Evolutionary conservation across 768 basidiomycete species (phyloP).

Genomic region (Psilocybe cubensis): DNA sequence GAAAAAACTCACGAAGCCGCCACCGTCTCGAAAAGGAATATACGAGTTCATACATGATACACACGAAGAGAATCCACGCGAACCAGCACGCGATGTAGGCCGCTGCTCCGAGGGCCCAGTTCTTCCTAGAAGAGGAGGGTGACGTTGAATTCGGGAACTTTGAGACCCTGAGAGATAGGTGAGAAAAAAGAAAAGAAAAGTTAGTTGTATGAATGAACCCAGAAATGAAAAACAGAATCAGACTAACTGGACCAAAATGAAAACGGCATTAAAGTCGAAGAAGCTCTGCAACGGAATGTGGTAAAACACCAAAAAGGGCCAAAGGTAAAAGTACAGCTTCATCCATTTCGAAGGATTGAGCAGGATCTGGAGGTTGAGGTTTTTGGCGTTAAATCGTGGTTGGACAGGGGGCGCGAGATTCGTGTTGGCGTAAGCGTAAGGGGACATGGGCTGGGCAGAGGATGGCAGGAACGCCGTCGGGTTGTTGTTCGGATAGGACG

Average conservation of each 20-base stretch:
- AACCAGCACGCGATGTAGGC: constrained; percentile 86
- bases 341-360: constrained; percentile 59
- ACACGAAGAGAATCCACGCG: constrained; percentile 72
- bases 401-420: constrained; percentile 38
- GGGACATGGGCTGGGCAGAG: constrained; percentile 20
- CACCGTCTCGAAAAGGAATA: constrained; percentile 78
- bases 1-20: constrained; percentile 70
- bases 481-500: neutral
- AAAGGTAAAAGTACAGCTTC: constrained; percentile 67
- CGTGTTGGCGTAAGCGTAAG: constrained; percentile 6
- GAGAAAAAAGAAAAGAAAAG: constrained; percentile 5
- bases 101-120: constrained; percentile 82
- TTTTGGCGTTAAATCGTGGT: constrained; percentile 69
- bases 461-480: constrained; percentile 4
- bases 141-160: constrained; percentile 65
- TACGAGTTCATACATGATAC: constrained; percentile 76
- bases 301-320: constrained; percentile 71
- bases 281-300: constrained; percentile 80
- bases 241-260: constrained; percentile 84
- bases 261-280: constrained; percentile 89
- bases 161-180: constrained; percentile 55
- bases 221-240: constrained; percentile 9
- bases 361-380: constrained; percentile 70
- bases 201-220: neutral
- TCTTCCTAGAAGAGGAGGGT: constrained; percentile 60